phyloP scores from a whole-genome alignment of 1,284 basidiomycete genomes.

The Coniophora puteana region DNA sequence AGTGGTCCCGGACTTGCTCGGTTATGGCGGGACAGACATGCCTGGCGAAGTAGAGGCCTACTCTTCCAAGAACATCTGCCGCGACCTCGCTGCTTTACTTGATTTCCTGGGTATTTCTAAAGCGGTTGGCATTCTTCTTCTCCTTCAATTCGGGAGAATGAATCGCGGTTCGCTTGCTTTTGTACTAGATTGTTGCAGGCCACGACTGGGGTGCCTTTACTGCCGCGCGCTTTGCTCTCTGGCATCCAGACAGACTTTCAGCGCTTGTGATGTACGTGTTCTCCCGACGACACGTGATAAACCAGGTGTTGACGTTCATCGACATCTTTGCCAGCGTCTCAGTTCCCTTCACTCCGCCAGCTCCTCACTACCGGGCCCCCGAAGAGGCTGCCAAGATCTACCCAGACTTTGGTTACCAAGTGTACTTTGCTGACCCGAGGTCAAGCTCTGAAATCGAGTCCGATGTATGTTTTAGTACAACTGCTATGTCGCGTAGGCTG shows the following conservation, averaged over 20 bases:
- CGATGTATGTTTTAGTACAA: conserved; percentile 46
- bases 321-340: not conserved
- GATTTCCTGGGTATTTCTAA: conserved; percentile 47
- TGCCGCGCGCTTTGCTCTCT: conserved; percentile 60
- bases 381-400: conserved; percentile 44
- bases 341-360: conserved; percentile 57
- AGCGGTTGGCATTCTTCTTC: conserved; percentile 39
- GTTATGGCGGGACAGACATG: conserved; percentile 67
- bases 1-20: conserved; percentile 68
- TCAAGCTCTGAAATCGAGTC: conserved; percentile 51
- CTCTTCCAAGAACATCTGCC: conserved; percentile 52
- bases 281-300: conserved; percentile 5
- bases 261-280: conserved; percentile 52
- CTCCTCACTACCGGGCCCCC: conserved; percentile 42
- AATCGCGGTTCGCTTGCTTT: not conserved
- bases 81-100: conserved; percentile 61
- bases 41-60: conserved; percentile 53
- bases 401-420: conserved; percentile 60
- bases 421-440: conserved; percentile 50
- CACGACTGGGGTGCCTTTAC: conserved; percentile 72
- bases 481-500: too few species aligned
- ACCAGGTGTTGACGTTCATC: too few species aligned
- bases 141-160: conserved; percentile 4
- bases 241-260: conserved; percentile 56
- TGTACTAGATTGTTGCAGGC: conserved; percentile 57